phyloP scores from a whole-genome alignment of 2,329 filamentous ascomycete species.

The Mollisiaceae sp. region DNA sequence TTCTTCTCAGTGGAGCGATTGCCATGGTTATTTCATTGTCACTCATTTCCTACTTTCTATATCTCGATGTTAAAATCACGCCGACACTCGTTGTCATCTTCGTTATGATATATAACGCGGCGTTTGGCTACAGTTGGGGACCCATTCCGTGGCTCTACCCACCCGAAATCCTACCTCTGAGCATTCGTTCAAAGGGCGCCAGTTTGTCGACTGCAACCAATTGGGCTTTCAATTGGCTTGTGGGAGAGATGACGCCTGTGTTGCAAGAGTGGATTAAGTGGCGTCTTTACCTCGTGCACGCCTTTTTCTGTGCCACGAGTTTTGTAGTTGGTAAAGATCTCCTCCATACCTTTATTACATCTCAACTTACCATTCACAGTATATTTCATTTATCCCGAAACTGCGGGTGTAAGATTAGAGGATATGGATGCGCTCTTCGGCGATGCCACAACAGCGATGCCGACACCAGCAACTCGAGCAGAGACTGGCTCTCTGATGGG shows the following conservation, averaged over 20 bases:
- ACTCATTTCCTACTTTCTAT: slow-evolving; percentile 93
- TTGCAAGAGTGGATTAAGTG: slow-evolving; percentile 91
- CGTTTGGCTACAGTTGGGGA: slow-evolving; percentile 97
- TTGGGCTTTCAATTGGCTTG: slow-evolving; percentile 98
- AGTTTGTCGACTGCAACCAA: slow-evolving; percentile 96
- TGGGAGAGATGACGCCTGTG: slow-evolving; percentile 93
- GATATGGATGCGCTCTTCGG: slow-evolving; percentile 97
- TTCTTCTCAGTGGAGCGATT: slow-evolving; percentile 86
- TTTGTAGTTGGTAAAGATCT: slow-evolving; percentile 86
- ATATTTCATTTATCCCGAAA: slow-evolving; percentile 97
- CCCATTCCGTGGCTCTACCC: slow-evolving; percentile 98
- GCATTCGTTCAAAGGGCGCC: slow-evolving; percentile 95
- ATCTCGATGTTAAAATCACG: slow-evolving; percentile 78
- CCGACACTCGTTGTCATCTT: slow-evolving; percentile 87
- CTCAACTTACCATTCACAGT: slow-evolving; percentile 58
- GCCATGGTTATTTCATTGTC: slow-evolving; percentile 90
- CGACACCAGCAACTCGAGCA: slow-evolving; percentile 76
- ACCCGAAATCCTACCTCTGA: slow-evolving; percentile 96
- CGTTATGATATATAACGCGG: slow-evolving; percentile 98
- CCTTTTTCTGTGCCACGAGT: slow-evolving; percentile 94
- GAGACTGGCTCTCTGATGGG: slow-evolving; percentile 85
- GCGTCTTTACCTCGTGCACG: slow-evolving; percentile 93
- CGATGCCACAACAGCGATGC: slow-evolving; percentile 83
- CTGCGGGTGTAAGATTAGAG: slow-evolving; percentile 90
- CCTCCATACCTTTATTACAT: not conserved